Evolutionary conservation across 1,139 yeast genomes (phyloP).

Genomic region (Geotrichum europaeum): DNA sequence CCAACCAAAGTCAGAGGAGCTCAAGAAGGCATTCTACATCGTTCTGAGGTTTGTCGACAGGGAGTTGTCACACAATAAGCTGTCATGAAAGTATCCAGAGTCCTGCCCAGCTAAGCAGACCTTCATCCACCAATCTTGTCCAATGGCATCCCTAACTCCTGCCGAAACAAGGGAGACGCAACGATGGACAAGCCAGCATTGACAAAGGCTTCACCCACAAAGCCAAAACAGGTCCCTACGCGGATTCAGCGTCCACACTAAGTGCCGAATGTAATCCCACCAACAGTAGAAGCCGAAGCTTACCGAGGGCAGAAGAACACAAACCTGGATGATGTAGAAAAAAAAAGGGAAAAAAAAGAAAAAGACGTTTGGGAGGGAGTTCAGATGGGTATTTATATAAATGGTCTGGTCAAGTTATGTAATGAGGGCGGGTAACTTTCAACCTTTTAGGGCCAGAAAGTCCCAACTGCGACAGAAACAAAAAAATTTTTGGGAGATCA

Average conservation of each 20-base stretch:
- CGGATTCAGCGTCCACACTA: constrained; percentile 30
- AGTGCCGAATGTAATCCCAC: constrained; percentile 27
- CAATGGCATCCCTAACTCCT: constrained; percentile 30
- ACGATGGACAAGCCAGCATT: constrained; percentile 23
- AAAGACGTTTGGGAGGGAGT: constrained; percentile 3
- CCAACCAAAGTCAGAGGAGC: constrained; percentile 32
- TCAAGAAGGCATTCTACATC: constrained; percentile 32
- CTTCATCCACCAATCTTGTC: constrained; percentile 21
- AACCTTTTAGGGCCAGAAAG: constrained; percentile 9
- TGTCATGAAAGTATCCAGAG: constrained; percentile 18
- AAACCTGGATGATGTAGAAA: constrained; percentile 13
- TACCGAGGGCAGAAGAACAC: constrained; percentile 15
- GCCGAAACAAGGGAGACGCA: constrained; percentile 26
- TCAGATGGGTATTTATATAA: constrained; percentile 4
- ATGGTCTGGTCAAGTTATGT: neutral
- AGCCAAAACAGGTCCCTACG: constrained; percentile 1
- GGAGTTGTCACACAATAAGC: constrained; percentile 33
- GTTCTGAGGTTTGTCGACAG: constrained; percentile 39
- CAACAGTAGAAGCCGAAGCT: constrained; percentile 16
- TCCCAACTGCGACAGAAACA: neutral
- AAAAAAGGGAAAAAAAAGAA: constrained; percentile 24
- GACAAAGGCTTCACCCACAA: constrained; percentile 7
- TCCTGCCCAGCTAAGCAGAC: constrained; percentile 9
- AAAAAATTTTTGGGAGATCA: neutral
- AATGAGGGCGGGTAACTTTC: constrained; percentile 8